Base-by-base conservation (phyloP, 2,329 filamentous ascomycete genomes). In the Xylariomycetidae sp. region DNA sequence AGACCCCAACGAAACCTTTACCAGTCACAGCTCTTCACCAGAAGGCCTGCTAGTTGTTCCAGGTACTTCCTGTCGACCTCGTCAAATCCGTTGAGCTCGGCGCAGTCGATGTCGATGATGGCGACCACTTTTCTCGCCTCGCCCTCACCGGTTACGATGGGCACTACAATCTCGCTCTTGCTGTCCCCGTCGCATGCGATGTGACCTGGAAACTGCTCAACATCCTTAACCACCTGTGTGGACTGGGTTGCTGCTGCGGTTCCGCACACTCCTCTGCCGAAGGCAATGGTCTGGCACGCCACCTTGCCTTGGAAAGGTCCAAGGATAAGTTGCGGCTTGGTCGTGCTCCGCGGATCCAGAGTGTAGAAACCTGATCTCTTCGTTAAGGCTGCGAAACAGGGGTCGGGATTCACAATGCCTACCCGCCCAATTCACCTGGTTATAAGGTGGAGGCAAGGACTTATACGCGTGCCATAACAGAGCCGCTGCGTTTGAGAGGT, bases 31-130 rank as follows among this genome's bases (percentile, higher is more conserved):
- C 71, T 69, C 38, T 56, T 63, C 1, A 63, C 70, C 17, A 87
- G 53, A 36, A 86, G 46, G 10, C 48, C 61, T 1, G 80, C 82
- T 49, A 90, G 58, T 48, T 74, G 63, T 58, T 90, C 83, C 38
- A 92, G 57, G 45, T 74, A 74, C 40, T 53, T 57, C 58, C 70
- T 68, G 55, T 92, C 85, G 27, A 79, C 70, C 38, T 75, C 67
- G 44, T 85, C 76, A 45, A 89, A 89, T 0, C 84, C 83, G 10
- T 71, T 59, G 32, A 72, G 45, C 22, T 71, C 74, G 1, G 79
- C 75, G 52, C 85, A 90, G 57, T 92, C 85, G 16, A 90, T 67
- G 50, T 92, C 85, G 39, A 92, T 85, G 43, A 90, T 84, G 3
- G 78, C 84, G 15, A 84, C 78, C 5, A 82, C 61, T 63, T 73